A percentile compares a stretch with the other conserved stretches of the same genome.
Conservation (phyloP, 345 rosid species). For the Arabidopsis suecica region DNA sequence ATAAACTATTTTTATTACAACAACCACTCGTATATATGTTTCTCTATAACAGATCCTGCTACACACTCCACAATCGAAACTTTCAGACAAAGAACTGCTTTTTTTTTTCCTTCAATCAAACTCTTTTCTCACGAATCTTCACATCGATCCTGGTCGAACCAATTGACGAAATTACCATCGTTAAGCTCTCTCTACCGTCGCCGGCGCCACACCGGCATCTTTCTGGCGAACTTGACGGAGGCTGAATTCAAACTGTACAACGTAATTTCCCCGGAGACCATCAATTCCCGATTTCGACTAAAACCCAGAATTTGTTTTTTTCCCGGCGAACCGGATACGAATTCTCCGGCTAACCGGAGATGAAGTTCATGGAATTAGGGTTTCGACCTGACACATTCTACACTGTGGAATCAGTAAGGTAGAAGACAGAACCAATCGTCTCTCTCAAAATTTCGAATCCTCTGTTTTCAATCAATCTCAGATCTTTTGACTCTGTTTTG, state of each 20-base stretch:
- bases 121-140: background rate
- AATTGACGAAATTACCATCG: background rate
- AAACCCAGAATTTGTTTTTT: background rate
- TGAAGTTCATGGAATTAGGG: constrained; percentile 98
- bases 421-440: constrained; percentile 18
- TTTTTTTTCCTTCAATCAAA: background rate
- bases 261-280: constrained; percentile 8
- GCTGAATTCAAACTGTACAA: background rate
- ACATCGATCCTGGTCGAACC: background rate
- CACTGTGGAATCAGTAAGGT: constrained; percentile 87
- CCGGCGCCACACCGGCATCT: background rate
- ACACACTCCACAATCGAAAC: background rate
- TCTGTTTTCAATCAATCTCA: background rate
- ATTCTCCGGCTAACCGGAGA: constrained; percentile 42
- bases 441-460: constrained; percentile 1
- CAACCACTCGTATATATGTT: constrained; percentile 30
- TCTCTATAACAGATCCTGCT: constrained; percentile 19
- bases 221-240: constrained; percentile 13
- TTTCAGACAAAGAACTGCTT: background rate
- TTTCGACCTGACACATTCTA: constrained; percentile 90
- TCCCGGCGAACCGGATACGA: constrained; percentile 31
- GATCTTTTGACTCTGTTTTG: constrained; percentile 13
- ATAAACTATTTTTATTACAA: constrained; percentile 37
- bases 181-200: background rate
- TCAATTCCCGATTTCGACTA: background rate